Base-by-base conservation (phyloP, 371 early-diverging fungal species). In the Mucor irregularis region DNA sequence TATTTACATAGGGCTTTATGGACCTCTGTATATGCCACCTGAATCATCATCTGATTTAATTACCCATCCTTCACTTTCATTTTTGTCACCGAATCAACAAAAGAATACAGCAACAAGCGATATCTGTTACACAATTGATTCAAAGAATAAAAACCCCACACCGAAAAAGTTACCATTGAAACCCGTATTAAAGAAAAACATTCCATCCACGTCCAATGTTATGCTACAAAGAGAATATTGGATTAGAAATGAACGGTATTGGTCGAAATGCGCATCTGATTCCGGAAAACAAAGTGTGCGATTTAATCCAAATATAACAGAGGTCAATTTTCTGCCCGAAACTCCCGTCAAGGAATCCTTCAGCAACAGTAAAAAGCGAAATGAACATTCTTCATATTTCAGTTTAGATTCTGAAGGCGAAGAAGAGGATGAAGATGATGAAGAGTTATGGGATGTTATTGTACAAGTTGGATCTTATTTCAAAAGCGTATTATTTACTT, bases 1-100 rank as follows among this genome's bases (percentile, higher is more conserved):
- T 48, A 48, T 22, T 33, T 22, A n/a, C 38, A 29, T 65, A 72
- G 73, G 74, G 74, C 52, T 74, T 19, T 74, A 74, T 53, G 74
- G 74, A 14, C 74, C 74, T 11, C 33, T 70, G 7, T 74, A 64
- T 30, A 22, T 63, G 51, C 40, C 61, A 40, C 49, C 42, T 39
- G 50, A 55, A 22, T 48, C 48, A 48, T 28, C 49, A 42, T 50
- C 48, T 49, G 43, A 45, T 25, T 31, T 31, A 42, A 42, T 42
- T 42, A 52, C 53, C 0, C 53, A 52, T n/a, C 53, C 53, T 31
- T 52, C 53, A 52, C 10, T 52, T 31, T 52, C 53, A 31, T 52
- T 52, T 30, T 31, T 30, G 24, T 49, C 44, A 46, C 17, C 1
- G 24, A 53, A 16, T 24, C 21, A 30, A 8, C 44, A 21, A 29